phyloP scores from a whole-genome alignment of 768 basidiomycete genomes.

The Amanita rimosa region DNA sequence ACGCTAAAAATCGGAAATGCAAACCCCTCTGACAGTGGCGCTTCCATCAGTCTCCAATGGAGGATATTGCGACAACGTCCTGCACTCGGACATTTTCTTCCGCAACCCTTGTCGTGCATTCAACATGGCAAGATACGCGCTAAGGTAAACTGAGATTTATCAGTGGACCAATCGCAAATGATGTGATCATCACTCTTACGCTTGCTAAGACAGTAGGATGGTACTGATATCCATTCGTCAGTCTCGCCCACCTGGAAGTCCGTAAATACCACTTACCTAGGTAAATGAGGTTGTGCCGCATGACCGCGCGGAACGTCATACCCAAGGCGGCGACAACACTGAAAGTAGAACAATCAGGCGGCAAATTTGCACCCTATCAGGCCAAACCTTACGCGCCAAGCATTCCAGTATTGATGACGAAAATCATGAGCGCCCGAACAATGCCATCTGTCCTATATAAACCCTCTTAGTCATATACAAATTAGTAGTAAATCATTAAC shows the following conservation, averaged over 20 bases:
- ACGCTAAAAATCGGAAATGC: neutral
- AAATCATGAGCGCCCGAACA: constrained; percentile 34
- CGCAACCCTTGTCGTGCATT: constrained; percentile 35
- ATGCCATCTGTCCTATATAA: constrained; percentile 36
- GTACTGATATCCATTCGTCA: constrained; percentile 16
- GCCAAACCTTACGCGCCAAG: constrained; percentile 25
- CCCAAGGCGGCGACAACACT: constrained; percentile 39
- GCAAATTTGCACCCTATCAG: neutral
- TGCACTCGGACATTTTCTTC: constrained; percentile 19
- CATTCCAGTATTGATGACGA: constrained; percentile 44
- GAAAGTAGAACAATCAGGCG: neutral
- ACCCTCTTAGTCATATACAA: neutral
- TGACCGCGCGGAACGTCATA: constrained; percentile 32
- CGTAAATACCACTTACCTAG: constrained; percentile 20
- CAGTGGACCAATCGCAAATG: neutral
- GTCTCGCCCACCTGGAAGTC: neutral
- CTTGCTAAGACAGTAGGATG: constrained; percentile 44
- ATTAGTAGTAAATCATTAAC: neutral
- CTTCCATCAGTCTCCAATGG: constrained; percentile 8
- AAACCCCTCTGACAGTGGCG: constrained; percentile 12
- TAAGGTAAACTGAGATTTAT: constrained; percentile 36
- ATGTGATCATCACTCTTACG: constrained; percentile 21
- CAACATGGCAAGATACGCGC: constrained; percentile 44
- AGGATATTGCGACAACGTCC: constrained; percentile 21
- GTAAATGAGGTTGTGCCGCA: constrained; percentile 48